phyloP scores from a whole-genome alignment of 208 protist genomes.

The Leptomonas pyrrhocoris region DNA sequence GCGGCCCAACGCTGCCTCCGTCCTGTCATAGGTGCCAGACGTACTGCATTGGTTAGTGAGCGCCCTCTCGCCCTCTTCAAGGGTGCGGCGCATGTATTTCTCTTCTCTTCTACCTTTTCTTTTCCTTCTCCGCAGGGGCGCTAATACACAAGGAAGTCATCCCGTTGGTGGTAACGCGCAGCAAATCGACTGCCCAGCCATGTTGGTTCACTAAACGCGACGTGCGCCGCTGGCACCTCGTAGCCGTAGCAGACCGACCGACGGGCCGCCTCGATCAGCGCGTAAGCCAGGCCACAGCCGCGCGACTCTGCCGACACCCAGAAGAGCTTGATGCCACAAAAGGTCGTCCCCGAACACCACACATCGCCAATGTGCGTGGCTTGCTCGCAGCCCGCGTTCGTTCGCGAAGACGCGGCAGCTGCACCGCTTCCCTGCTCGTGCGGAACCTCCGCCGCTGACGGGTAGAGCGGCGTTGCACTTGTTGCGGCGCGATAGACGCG shows the following conservation, averaged over 20 bases:
- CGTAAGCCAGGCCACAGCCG: constrained; percentile 34
- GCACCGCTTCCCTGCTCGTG: neutral
- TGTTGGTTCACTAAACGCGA: constrained; percentile 77
- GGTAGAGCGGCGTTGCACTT: neutral
- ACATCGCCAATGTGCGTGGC: constrained; percentile 34
- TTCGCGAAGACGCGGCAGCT: too few species aligned
- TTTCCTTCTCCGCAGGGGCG: too few species aligned
- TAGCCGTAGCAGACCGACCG: constrained; percentile 59
- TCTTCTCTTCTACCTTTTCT: too few species aligned
- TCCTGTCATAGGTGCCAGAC: too few species aligned
- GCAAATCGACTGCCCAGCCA: constrained; percentile 46
- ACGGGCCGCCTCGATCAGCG: constrained; percentile 44
- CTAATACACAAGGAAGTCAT: constrained; percentile 42
- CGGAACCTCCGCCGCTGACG: neutral
- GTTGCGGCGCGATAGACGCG: constrained; percentile 3
- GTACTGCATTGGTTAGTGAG: too few species aligned
- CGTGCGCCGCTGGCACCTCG: constrained; percentile 36
- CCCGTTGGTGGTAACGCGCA: constrained; percentile 41
- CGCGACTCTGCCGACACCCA: constrained; percentile 50
- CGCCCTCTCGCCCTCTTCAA: too few species aligned
- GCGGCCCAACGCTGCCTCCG: too few species aligned
- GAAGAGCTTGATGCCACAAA: constrained; percentile 66
- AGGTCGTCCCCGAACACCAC: constrained; percentile 38
- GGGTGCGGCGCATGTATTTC: neutral
- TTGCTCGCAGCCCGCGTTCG: neutral